Conservation (phyloP, 441 rosid genomes). For the Melastoma candidum region DNA sequence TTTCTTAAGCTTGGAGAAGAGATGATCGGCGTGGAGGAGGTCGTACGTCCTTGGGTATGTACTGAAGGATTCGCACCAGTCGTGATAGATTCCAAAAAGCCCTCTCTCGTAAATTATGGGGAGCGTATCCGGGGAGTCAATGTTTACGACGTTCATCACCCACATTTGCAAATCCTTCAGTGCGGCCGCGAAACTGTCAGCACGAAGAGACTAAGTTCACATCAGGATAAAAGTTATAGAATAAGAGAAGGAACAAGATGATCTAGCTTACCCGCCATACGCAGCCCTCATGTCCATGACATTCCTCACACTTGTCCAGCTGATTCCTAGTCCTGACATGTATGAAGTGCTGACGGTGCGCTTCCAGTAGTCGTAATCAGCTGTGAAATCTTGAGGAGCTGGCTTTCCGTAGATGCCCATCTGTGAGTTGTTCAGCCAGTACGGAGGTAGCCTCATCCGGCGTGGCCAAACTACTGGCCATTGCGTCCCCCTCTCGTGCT, state of each 20-base stretch:
- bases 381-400: constrained; percentile 63
- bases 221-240: too few species aligned
- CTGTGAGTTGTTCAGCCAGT: constrained; percentile 77
- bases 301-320: constrained; percentile 74
- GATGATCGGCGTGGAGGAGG: constrained; percentile 92
- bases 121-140: constrained; percentile 79
- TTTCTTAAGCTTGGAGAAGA: constrained; percentile 67
- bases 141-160: constrained; percentile 78
- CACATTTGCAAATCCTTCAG: constrained; percentile 61
- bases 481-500: constrained; percentile 43
- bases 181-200: constrained; percentile 78
- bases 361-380: constrained; percentile 77
- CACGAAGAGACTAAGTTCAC: too few species aligned
- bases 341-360: constrained; percentile 55
- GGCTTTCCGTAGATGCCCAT: constrained; percentile 96
- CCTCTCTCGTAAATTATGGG: constrained; percentile 93
- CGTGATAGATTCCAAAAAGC: constrained; percentile 82
- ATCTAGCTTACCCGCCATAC: constrained; percentile 61
- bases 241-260: neutral
- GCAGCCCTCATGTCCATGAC: constrained; percentile 96
- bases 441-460: constrained; percentile 56
- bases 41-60: constrained; percentile 82
- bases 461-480: constrained; percentile 86
- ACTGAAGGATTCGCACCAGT: constrained; percentile 94
- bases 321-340: constrained; percentile 71